Evolutionary conservation across 1,139 yeast genomes (phyloP).

Genomic region (Trichomonascaceae sp.): DNA sequence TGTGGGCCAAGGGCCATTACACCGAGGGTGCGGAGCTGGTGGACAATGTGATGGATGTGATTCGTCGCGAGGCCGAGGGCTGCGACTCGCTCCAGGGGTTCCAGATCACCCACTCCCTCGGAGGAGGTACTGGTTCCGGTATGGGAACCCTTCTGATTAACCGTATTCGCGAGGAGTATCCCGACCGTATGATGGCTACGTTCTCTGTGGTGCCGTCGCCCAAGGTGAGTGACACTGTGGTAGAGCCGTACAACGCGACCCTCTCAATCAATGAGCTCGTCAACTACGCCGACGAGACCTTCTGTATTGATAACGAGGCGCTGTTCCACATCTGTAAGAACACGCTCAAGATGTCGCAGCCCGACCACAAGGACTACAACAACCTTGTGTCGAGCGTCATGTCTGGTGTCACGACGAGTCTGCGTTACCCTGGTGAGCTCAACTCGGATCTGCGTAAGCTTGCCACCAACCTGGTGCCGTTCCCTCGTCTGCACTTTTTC

Average conservation of each 20-base stretch:
- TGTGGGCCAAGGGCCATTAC: slow-evolving; percentile 95
- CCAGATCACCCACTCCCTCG: slow-evolving; percentile 85
- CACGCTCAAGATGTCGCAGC: slow-evolving; percentile 69
- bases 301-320: slow-evolving; percentile 92
- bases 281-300: slow-evolving; percentile 82
- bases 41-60: slow-evolving; percentile 76
- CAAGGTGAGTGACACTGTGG: slow-evolving; percentile 82
- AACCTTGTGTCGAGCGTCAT: slow-evolving; percentile 74
- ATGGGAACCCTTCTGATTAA: slow-evolving; percentile 80
- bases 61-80: slow-evolving; percentile 88
- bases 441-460: slow-evolving; percentile 83
- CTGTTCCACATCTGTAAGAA: slow-evolving; percentile 77
- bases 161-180: slow-evolving; percentile 75
- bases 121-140: slow-evolving; percentile 97
- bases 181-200: slow-evolving; percentile 94
- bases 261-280: slow-evolving; percentile 85
- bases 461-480: slow-evolving; percentile 87
- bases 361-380: slow-evolving; percentile 67
- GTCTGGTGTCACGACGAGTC: slow-evolving; percentile 83
- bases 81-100: slow-evolving; percentile 90
- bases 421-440: slow-evolving; percentile 89
- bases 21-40: slow-evolving; percentile 93
- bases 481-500: slow-evolving; percentile 89
- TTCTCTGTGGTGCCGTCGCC: slow-evolving; percentile 90
- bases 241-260: slow-evolving; percentile 89